These are phyloP conservation scores for Cryomyces antarcticus DNA, from an alignment of 495 filamentous ascomycete genomes.

Conservation along the genomic window DNA sequence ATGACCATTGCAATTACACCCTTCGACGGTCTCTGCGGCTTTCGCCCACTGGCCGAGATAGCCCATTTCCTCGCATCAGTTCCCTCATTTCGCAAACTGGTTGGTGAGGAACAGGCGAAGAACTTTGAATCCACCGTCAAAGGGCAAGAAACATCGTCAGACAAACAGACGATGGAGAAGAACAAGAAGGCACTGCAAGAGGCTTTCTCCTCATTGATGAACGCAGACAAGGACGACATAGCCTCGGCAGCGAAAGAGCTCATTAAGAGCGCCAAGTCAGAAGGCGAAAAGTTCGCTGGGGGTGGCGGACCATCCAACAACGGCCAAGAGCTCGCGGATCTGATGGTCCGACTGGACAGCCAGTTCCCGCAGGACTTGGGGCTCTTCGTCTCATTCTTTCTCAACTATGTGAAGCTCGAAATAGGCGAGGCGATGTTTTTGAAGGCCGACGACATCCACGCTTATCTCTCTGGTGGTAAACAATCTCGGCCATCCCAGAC, in stretches of 20 bases:
- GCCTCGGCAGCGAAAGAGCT: constrained; percentile 43
- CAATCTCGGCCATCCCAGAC: background rate
- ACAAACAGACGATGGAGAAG: constrained; percentile 29
- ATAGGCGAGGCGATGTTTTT: constrained; percentile 92
- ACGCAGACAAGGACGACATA: constrained; percentile 43
- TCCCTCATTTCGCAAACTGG: constrained; percentile 49
- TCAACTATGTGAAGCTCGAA: constrained; percentile 61
- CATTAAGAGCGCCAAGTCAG: constrained; percentile 44
- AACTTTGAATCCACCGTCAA: constrained; percentile 49
- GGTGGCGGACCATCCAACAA: constrained; percentile 35
- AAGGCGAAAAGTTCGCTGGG: constrained; percentile 40
- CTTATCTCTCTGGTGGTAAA: constrained; percentile 62
- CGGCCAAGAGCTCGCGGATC: constrained; percentile 50
- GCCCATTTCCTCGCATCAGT: constrained; percentile 63
- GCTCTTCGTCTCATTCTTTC: constrained; percentile 59
- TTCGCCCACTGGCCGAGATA: constrained; percentile 73
- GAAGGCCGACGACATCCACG: constrained; percentile 89
- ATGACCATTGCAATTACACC: constrained; percentile 96
- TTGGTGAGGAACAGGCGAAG: constrained; percentile 47
- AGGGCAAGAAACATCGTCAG: constrained; percentile 40
- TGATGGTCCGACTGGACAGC: constrained; percentile 53
- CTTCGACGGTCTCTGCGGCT: constrained; percentile 91
- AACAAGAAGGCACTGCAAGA: constrained; percentile 69
- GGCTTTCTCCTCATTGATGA: constrained; percentile 63
- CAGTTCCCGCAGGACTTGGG: constrained; percentile 65